These are phyloP conservation scores for Solanum ossicruentum DNA, from an alignment of 257 asterid genomes.

Conservation along the genomic window DNA sequence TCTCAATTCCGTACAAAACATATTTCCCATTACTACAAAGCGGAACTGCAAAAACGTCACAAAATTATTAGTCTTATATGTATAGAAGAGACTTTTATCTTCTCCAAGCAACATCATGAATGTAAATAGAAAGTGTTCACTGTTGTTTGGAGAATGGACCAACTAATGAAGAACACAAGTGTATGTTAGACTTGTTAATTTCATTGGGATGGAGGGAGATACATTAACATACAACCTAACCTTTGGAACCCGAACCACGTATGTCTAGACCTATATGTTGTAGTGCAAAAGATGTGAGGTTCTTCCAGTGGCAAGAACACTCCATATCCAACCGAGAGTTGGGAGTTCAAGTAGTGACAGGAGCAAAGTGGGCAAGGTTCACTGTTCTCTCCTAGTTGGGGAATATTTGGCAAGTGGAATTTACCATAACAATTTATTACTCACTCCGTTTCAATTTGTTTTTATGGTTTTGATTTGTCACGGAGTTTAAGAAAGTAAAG, in stretches of 20 bases:
- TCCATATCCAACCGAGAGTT: neutral
- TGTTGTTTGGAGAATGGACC: neutral
- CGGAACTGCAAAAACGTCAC: conserved; percentile 52
- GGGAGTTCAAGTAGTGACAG: neutral
- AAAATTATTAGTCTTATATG: neutral
- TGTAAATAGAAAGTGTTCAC: neutral
- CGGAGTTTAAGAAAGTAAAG: neutral
- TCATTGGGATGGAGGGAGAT: neutral
- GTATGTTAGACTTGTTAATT: neutral
- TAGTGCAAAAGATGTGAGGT: neutral
- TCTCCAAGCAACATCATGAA: neutral
- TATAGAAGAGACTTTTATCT: neutral
- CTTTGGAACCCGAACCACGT: neutral
- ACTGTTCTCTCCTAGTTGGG: neutral
- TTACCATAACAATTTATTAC: neutral
- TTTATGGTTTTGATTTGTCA: neutral
- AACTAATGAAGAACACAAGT: neutral
- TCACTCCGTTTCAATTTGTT: neutral
- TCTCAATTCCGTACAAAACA: conserved; percentile 94
- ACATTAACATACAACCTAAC: neutral
- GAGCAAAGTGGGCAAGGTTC: neutral
- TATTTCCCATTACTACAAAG: conserved; percentile 93
- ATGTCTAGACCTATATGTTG: neutral
- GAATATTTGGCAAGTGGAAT: neutral
- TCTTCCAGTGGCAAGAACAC: neutral